Evolutionary conservation across 1,284 basidiomycete genomes (phyloP), one percentile per base, ranked within the genome.

Genomic region (Apiotrichum brassicae): DNA sequence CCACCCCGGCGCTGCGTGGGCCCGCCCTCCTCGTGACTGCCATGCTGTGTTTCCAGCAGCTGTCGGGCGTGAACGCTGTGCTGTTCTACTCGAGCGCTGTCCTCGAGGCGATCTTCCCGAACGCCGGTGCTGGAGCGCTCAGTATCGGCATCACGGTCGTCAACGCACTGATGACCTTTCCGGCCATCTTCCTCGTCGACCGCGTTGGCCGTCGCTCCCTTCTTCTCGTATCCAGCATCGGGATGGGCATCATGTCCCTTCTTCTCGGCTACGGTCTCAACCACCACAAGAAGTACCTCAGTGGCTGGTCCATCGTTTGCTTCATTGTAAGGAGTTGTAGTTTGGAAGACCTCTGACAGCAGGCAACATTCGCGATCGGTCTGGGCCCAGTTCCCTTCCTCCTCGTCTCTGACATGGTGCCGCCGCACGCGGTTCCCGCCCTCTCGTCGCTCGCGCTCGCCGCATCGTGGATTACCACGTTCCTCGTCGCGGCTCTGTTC

Each of bases 311-410:
- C 4, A 89, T 95, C 57, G 72, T 90, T 40, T 77, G 81, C 2
- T 93, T 95, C 66, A 84, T 95, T 30, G 83, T 86, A 65, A 41
- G 81, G n/a, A n/a, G n/a, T n/a, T n/a, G n/a, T 41, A 22, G 47
- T 30, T 30, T 16, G 8, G 3, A n/a, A 12, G 5, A 6, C 19
- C 11, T 5, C 43, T 38, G 22, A 32, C 24, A 2, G 7, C 42
- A 62, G 56, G 87, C 86, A 66, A 86, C 86, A 0, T 97, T 94
- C 67, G 86, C 88, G 0, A 75, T 87, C 33, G 92, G 92, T 1
- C 77, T 95, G n/a, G 92, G 92, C 1, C 91, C 92, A 1, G 76
- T 95, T 30, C 92, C 92, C 0, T 95, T 92, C 66, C 82, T 97
- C 36, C 85, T 95, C 71, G 83, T 94, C 26, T 83, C 89, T n/a